A percentile compares a stretch with the other conserved stretches of the same genome.
Conservation (phyloP, 2,329 filamentous ascomycete genomes). For the Claviceps maximensis region DNA sequence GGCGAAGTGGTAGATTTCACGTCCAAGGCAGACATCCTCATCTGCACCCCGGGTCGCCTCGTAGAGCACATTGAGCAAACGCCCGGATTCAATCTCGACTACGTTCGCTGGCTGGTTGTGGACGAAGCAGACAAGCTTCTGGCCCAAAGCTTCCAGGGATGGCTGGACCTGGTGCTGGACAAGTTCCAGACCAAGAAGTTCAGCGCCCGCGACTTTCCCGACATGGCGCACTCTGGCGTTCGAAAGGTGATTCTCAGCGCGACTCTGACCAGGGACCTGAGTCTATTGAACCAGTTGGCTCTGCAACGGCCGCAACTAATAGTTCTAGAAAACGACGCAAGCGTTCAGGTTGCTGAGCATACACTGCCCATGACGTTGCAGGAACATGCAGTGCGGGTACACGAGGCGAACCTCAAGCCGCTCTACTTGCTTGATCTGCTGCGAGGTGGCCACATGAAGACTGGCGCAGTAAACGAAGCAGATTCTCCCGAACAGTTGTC, state of each 20-base stretch:
- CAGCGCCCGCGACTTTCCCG: conserved; percentile 39
- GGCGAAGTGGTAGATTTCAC: conserved; percentile 47
- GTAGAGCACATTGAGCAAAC: conserved; percentile 85
- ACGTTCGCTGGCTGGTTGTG: conserved; percentile 77
- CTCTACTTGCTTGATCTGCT: conserved; percentile 74
- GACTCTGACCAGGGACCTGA: conserved; percentile 80
- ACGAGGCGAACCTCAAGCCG: conserved; percentile 61
- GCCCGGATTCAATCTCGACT: conserved; percentile 63
- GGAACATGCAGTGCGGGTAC: conserved; percentile 55
- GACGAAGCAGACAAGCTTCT: conserved; percentile 90
- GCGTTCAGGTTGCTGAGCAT: conserved; percentile 32
- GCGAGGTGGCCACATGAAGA: conserved; percentile 36
- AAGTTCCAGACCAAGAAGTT: conserved; percentile 37
- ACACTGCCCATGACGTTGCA: conserved; percentile 48
- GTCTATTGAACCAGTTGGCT: conserved; percentile 60
- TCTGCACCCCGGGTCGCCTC: conserved; percentile 82
- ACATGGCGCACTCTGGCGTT: conserved; percentile 40
- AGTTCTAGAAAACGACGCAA: conserved; percentile 49
- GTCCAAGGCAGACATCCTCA: conserved; percentile 73
- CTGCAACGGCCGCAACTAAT: conserved; percentile 64
- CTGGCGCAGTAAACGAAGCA: conserved; percentile 7
- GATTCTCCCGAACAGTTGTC: neutral
- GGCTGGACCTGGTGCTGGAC: conserved; percentile 62
- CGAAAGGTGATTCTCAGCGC: conserved; percentile 82
- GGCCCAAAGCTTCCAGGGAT: conserved; percentile 85